Conservation (phyloP, 805 yeast genomes). For the Candida taoyuanica region DNA sequence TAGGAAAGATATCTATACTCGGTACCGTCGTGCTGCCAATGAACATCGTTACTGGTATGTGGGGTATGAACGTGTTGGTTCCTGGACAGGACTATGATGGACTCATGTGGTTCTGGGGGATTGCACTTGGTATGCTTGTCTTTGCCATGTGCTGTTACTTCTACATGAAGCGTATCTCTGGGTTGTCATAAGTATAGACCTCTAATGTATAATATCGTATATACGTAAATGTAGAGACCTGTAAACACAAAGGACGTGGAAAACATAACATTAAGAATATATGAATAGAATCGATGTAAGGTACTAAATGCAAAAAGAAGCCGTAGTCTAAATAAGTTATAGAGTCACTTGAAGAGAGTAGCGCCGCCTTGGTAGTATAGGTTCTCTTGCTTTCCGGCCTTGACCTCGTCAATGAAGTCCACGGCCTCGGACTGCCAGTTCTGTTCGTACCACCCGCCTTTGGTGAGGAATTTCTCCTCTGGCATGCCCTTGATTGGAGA, state of each 20-base stretch:
- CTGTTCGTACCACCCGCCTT: constrained; percentile 46
- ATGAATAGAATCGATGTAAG: too few species aligned
- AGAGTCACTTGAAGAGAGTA: constrained; percentile 5
- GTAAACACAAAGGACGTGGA: too few species aligned
- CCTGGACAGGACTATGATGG: constrained; percentile 74
- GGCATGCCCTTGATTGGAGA: constrained; percentile 52
- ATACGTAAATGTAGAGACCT: too few species aligned
- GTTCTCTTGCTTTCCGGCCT: constrained; percentile 3
- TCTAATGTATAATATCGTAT: too few species aligned
- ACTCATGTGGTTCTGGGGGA: constrained; percentile 63
- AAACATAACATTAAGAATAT: too few species aligned
- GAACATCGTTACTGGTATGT: constrained; percentile 91
- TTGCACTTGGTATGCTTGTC: constrained; percentile 40
- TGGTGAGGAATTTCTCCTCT: constrained; percentile 33
- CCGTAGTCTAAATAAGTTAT: too few species aligned
- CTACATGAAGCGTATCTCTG: constrained; percentile 44
- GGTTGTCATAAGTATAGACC: constrained; percentile 22
- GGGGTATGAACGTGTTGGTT: constrained; percentile 98
- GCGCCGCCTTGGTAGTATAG: constrained; percentile 1
- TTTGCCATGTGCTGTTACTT: constrained; percentile 44
- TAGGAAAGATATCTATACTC: constrained; percentile 86
- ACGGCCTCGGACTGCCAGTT: constrained; percentile 10
- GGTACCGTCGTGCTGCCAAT: constrained; percentile 95
- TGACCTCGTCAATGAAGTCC: constrained; percentile 16
- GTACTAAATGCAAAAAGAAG: too few species aligned